Conservation (phyloP, 2,329 filamentous ascomycete species). For the Chalaropsis ovoidea region DNA sequence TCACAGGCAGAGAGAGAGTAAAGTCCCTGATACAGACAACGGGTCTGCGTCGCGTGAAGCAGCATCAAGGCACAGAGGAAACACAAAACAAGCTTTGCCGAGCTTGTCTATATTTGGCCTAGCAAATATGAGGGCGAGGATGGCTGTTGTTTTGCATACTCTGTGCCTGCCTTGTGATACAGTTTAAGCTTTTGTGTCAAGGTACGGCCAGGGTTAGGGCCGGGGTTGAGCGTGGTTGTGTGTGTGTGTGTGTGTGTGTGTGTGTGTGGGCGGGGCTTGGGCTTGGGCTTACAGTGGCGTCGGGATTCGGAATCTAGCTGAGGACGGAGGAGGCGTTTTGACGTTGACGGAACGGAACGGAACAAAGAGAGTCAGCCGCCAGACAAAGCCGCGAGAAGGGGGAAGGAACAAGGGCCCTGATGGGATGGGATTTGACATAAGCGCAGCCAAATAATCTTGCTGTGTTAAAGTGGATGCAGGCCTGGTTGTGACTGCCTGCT, state of each 20-base stretch:
- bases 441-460: not conserved
- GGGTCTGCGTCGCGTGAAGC: not conserved
- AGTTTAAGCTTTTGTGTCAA: not conserved
- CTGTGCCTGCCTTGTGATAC: not conserved
- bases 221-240: too few relatives aligned
- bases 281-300: too few relatives aligned
- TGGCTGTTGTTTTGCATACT: not conserved
- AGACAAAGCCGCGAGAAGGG: not conserved
- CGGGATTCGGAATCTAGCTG: too few relatives aligned
- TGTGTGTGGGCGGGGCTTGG: too few relatives aligned
- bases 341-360: not conserved
- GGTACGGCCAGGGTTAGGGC: not conserved
- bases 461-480: not conserved
- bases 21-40: not conserved
- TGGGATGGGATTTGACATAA: not conserved
- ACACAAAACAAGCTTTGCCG: conserved; percentile 6
- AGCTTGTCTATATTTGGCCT: conserved; percentile 7
- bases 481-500: not conserved
- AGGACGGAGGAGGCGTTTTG: not conserved
- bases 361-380: not conserved
- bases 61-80: not conserved
- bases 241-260: too few relatives aligned
- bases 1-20: too few relatives aligned
- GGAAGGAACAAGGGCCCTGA: not conserved
- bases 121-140: not conserved